Percentiles rank a stretch among this genome's conserved stretches.
Evolutionary conservation across 1,139 yeast species (phyloP).

Genomic region (Pichia sp.): DNA sequence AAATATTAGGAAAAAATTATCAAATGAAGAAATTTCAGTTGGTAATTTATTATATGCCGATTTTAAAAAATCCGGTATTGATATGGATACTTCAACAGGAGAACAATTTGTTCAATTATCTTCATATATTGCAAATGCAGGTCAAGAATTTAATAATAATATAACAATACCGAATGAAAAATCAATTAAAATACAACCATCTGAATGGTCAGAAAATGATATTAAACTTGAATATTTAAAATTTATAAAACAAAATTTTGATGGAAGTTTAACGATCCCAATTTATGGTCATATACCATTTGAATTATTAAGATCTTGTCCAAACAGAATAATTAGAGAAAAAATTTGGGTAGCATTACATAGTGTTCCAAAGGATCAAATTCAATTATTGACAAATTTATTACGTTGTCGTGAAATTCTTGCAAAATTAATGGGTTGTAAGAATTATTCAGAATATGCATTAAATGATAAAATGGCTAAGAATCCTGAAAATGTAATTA

Average conservation of each 20-base stretch:
- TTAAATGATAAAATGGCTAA: conserved; percentile 89
- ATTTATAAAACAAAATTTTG: conserved; percentile 18
- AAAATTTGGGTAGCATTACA: conserved; percentile 74
- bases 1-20: conserved; percentile 35
- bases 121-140: conserved; percentile 73
- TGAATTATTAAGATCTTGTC: conserved; percentile 54
- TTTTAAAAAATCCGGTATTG: conserved; percentile 86
- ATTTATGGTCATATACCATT: conserved; percentile 65
- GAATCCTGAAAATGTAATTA: conserved; percentile 65
- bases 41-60: conserved; percentile 78
- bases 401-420: conserved; percentile 62
- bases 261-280: conserved; percentile 47
- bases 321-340: conserved; percentile 52
- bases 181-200: conserved; percentile 26
- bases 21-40: conserved; percentile 73
- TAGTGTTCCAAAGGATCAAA: conserved; percentile 49
- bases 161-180: conserved; percentile 40
- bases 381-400: conserved; percentile 51
- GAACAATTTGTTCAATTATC: conserved; percentile 71
- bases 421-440: conserved; percentile 68
- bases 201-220: conserved; percentile 22
- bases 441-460: conserved; percentile 73
- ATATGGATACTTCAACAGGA: conserved; percentile 61
- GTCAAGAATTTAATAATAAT: conserved; percentile 69
- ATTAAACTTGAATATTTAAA: conserved; percentile 19